Evolutionary conservation across 495 filamentous ascomycete genomes (phyloP).

Genomic region (Penicillium verhagenii): DNA sequence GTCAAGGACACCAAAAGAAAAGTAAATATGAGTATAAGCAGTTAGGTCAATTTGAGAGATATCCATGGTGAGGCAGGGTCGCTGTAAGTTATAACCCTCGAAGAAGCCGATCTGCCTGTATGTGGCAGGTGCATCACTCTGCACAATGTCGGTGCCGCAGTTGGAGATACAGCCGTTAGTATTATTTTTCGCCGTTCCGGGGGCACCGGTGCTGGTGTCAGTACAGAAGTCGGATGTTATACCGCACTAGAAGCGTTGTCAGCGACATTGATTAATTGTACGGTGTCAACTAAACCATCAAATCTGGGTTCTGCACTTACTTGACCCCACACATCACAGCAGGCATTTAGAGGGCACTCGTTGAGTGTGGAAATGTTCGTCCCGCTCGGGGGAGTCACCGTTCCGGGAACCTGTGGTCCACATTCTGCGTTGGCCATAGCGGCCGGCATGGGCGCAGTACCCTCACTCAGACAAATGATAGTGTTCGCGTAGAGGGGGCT

Average conservation of each 20-base stretch:
- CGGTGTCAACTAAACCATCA: slow-evolving; percentile 9
- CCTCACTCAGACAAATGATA: slow-evolving; percentile 11
- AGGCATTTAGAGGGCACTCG: slow-evolving; percentile 32
- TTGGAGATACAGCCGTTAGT: slow-evolving; percentile 45
- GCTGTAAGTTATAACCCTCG: slow-evolving; percentile 13
- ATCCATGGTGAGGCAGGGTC: slow-evolving; percentile 16
- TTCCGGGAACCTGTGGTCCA: not conserved
- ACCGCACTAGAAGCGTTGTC: not conserved
- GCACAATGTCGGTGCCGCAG: slow-evolving; percentile 41
- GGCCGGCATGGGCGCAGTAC: not conserved
- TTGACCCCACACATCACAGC: slow-evolving; percentile 28
- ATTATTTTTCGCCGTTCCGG: slow-evolving; percentile 1
- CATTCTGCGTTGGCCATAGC: not conserved
- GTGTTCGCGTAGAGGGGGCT: not conserved
- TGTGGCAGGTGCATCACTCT: slow-evolving; percentile 1
- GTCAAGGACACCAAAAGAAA: slow-evolving; percentile 1
- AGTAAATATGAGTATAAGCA: slow-evolving; percentile 16
- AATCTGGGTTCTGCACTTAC: no score
- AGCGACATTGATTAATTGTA: not conserved
- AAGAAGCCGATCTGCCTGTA: slow-evolving; percentile 16
- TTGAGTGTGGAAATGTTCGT: not conserved
- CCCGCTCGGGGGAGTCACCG: not conserved
- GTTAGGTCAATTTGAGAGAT: slow-evolving; percentile 14
- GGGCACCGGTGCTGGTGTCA: slow-evolving; percentile 22
- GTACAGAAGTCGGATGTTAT: slow-evolving; percentile 17